Evolutionary conservation across 2,329 filamentous ascomycete genomes (phyloP), one percentile per base, ranked within the genome.

Genomic region (Cercospora brassicicola): DNA sequence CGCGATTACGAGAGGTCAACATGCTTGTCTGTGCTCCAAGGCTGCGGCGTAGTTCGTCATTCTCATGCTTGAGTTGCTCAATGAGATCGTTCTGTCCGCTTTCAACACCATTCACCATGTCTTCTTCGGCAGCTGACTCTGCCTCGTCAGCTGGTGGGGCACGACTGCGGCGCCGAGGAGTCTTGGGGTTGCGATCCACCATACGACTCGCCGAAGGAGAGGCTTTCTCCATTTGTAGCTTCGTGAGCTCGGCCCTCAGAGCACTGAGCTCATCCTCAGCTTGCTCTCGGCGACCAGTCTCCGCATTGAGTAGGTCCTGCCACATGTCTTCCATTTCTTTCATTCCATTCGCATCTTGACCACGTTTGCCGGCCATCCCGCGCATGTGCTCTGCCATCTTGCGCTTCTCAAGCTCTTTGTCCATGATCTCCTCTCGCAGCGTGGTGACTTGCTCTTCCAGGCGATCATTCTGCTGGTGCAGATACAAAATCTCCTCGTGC

Each of bases 1-100:
- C 95, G 28, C 93, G 91, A 76, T 97, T 97, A 26, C 95, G 88
- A 39, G 95, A 98, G 0, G 94, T 97, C 36, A 99, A 86, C 93
- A 99, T 98, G 0, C 94, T 97, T 0, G 94, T 96, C 78, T 99
- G 95, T 2, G 95, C 95, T 69, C 94, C 93, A 31, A 98, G 91
- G 79, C 98, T 94, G 64, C 94, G 91, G 63, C 94, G 89, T 33
- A 99, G 81, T 78, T 97, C 94, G 2, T 93, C 92, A 75, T 97
- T 98, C 76, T 98, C 94, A 76, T 94, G 93, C 62, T 92, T 90
- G 30, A 98, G 82, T 73, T 96, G 90, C 70, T 97, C 93, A n/a
- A 95, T 91, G 10, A 92, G 86, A 1, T 93, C 86, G 8, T 61
- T 65, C 15, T 67, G 51, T 23, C 45, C 68, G 63, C 53, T 84